Evolutionary conservation across 371 early-diverging fungal genomes (phyloP), one percentile per base, ranked within the genome.

Genomic region (Pancytospora philotis): DNA sequence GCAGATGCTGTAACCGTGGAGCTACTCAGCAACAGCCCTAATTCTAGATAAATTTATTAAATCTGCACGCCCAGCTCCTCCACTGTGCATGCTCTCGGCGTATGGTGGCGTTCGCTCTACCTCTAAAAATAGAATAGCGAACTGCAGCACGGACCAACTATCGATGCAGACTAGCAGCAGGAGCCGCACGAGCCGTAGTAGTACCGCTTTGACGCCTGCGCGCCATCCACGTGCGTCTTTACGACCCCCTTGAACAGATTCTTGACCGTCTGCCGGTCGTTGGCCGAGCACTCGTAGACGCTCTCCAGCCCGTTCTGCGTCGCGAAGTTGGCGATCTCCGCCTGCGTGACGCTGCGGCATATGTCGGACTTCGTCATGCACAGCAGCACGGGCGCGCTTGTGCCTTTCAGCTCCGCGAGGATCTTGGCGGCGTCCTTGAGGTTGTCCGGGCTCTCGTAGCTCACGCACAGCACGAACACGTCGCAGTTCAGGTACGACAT

Each of bases 301-400:
- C 58, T 57, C 10, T 10, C 6, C 19, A 62, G 16, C 28, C 13
- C n/a, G 28, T 53, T 28, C 57, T 62, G 6, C 4, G 19, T 35
- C 25, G 8, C 55, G 56, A 62, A 62, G 6, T n/a, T 16, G 8
- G 28, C 8, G 8, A 53, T 28, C 56, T 6, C 62, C 28, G 45
- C 8, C 27, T 4, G 4, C 8, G 55, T 4, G 8, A 59, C 41
- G n/a, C 8, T 30, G 6, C 28, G 36, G 8, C 8, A 8, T 10
- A 92, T 83, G 87, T 98, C 98, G 53, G 89, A 84, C 83, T 95
- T 95, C 63, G 94, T 93, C n/a, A 93, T 93, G 25, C 95, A 93
- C 25, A 95, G 86, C 72, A 98, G 89, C 65, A 88, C 86, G 22
- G 95, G 95, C 48, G 88, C 86, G 76, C 87, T 87, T 65, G 94